Percentiles rank a stretch among this genome's conserved stretches.
Conservation (phyloP, 2,329 filamentous ascomycete genomes). For the Phaeosphaeria sp. region DNA sequence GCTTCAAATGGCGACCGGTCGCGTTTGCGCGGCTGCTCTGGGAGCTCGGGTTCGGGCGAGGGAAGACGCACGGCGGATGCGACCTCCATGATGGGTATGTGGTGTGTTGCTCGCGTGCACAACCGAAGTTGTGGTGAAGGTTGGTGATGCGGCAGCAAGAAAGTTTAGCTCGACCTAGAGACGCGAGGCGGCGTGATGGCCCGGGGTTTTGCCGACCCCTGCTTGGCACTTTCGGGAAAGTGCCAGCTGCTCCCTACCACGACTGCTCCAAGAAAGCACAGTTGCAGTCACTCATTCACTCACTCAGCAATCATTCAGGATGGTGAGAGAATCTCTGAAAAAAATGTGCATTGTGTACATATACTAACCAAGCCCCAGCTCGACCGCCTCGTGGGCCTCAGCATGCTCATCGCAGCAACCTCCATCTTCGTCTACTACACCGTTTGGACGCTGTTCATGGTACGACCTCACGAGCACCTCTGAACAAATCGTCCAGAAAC, state of each 20-base stretch:
- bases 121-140: constrained; percentile 7
- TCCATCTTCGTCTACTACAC: constrained; percentile 90
- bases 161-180: constrained; percentile 29
- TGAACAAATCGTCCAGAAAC: not conserved
- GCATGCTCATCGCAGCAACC: constrained; percentile 76
- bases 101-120: constrained; percentile 1
- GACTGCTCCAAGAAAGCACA: constrained; percentile 9
- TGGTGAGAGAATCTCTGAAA: constrained; percentile 20
- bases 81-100: constrained; percentile 38
- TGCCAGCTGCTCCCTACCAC: constrained; percentile 23
- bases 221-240: constrained; percentile 18
- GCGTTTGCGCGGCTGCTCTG: constrained; percentile 57
- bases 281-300: constrained; percentile 23
- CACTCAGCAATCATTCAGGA: constrained; percentile 27
- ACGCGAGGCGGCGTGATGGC: constrained; percentile 17
- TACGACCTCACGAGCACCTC: constrained; percentile 52
- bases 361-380: constrained; percentile 64
- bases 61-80: constrained; percentile 63
- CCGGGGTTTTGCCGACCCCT: constrained; percentile 23
- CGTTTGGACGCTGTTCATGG: constrained; percentile 97
- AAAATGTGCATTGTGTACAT: not conserved
- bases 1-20: constrained; percentile 59
- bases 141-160: constrained; percentile 23
- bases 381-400: constrained; percentile 82
- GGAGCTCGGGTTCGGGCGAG: constrained; percentile 55